Evolutionary conservation across 192 early-diverging fungal species (phyloP), one percentile per base, ranked within the genome.

Genomic region (Backusella australiensis): DNA sequence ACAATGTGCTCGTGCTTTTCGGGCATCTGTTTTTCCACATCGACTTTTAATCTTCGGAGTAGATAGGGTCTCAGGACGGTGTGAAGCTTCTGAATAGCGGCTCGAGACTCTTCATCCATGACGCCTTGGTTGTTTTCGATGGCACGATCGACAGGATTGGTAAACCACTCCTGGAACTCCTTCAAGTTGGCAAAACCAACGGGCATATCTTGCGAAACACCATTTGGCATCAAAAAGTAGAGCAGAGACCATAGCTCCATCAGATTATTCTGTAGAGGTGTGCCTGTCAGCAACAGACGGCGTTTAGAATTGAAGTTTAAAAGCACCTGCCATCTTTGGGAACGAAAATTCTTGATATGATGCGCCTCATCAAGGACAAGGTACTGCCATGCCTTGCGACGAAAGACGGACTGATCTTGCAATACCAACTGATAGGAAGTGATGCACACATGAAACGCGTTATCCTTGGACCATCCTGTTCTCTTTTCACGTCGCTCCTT

Each of bases 211-310:
- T 82, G 71, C 0, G 86, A 82, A 6, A 86, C 81, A 19, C 85
- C 89, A 36, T 90, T 88, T 0, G 95, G 96, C 87, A 94, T 90
- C 77, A 96, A 80, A 80, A 96, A 97, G 81, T 96, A 94, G 3
- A 97, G 77, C 23, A 97, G 77, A 0, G 91, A 91, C 96, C 96
- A 97, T 4, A 97, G 81, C 77, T 97, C 96, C 82, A 94, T 94
- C 67, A 96, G 72, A 32, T 90, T 92, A 77, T 96, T 96, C 78
- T 97, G 96, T 19, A 97, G 80, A 7, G 96, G 96, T 32, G 96
- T 97, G 53, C 96, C 96, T 17, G 96, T 97, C 72, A 96, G 75
- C 29, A 97, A 78, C 34, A 95, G 74, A 35, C 94, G 81, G 49
- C 92, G 85, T 19, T 85, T 82, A 9, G 90, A 83, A 41, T 89